These are phyloP conservation scores for Hypoxylon fuscum DNA, from an alignment of 495 filamentous ascomycete genomes.

Conservation along the genomic window DNA sequence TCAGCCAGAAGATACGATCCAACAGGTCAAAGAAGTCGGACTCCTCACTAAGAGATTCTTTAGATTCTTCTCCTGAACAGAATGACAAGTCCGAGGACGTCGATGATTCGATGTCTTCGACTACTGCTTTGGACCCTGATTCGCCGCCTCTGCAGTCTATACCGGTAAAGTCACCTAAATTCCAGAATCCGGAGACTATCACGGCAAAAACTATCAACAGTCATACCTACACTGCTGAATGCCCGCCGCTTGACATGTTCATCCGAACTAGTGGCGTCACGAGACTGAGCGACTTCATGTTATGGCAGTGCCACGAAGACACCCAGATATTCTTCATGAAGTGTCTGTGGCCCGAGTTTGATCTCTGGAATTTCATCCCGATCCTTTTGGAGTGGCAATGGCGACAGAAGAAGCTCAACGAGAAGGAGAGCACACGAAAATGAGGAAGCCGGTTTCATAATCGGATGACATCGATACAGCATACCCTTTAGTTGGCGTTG, in stretches of 20 bases:
- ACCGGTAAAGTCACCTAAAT: constrained; percentile 38
- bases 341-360: constrained; percentile 96
- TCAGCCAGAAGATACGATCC: constrained; percentile 81
- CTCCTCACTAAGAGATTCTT: constrained; percentile 55
- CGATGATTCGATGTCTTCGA: constrained; percentile 66
- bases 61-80: constrained; percentile 50
- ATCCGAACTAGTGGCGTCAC: constrained; percentile 92
- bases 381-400: constrained; percentile 94
- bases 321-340: constrained; percentile 93
- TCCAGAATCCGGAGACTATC: constrained; percentile 81
- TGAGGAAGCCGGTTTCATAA: constrained; percentile 13
- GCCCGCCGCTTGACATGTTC: constrained; percentile 88
- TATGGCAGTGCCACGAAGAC: constrained; percentile 95
- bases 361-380: constrained; percentile 92
- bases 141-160: constrained; percentile 53
- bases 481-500: constrained; percentile 31
- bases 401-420: constrained; percentile 62
- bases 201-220: constrained; percentile 77
- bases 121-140: constrained; percentile 56
- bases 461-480: constrained; percentile 1
- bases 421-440: constrained; percentile 51
- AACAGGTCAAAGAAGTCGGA: constrained; percentile 59
- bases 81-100: constrained; percentile 51
- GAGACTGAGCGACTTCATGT: constrained; percentile 94
- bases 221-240: constrained; percentile 84